Conservation (phyloP, 2,329 filamentous ascomycete genomes). For the Periconia digitata region DNA sequence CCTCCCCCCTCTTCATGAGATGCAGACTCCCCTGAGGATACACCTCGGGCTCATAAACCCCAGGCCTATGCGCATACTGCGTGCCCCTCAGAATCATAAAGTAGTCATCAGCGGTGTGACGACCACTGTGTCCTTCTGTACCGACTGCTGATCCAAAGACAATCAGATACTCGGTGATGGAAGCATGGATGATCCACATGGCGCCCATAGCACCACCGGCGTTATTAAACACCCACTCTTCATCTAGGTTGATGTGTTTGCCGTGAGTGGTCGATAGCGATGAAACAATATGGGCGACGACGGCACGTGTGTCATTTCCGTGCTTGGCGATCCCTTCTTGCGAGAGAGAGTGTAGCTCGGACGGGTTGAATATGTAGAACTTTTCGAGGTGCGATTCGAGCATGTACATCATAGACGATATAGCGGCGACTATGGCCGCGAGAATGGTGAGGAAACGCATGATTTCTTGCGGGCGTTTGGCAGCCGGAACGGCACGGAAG, state of each 20-base stretch:
- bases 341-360: constrained; percentile 69
- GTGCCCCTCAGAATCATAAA: constrained; percentile 85
- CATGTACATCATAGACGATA: constrained; percentile 30
- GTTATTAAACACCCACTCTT: constrained; percentile 93
- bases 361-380: constrained; percentile 75
- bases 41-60: constrained; percentile 64
- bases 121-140: constrained; percentile 84
- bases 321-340: constrained; percentile 66
- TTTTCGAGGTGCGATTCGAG: constrained; percentile 28
- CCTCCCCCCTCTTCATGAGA: constrained; percentile 69
- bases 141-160: constrained; percentile 64
- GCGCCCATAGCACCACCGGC: constrained; percentile 88
- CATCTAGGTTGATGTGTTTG: constrained; percentile 64
- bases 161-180: constrained; percentile 67
- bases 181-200: constrained; percentile 89
- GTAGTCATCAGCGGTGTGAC: constrained; percentile 91
- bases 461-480: neutral
- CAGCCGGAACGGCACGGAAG: neutral
- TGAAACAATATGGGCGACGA: constrained; percentile 69
- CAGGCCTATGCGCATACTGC: constrained; percentile 69
- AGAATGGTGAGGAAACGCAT: constrained; percentile 23
- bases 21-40: constrained; percentile 72
- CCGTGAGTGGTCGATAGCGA: constrained; percentile 56
- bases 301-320: constrained; percentile 71
- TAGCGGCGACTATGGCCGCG: constrained; percentile 22